phyloP scores from a whole-genome alignment of 192 early-diverging fungal species.

The Endogone sp. region DNA sequence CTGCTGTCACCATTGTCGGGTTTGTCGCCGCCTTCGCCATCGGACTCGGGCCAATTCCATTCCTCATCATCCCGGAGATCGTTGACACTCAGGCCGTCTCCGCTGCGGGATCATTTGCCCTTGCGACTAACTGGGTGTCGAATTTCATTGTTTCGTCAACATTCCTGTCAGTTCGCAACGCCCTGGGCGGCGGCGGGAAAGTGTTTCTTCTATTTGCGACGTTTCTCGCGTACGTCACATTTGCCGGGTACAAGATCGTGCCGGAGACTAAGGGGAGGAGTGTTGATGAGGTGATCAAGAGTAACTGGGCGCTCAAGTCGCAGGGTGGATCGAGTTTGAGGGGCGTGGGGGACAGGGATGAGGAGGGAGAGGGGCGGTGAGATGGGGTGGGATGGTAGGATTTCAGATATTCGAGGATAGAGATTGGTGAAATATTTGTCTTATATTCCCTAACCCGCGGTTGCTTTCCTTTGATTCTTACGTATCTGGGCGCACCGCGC shows the following conservation, averaged over 20 bases:
- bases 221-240: slow-evolving; percentile 25
- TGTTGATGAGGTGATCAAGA: slow-evolving; percentile 45
- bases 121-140: slow-evolving; percentile 60
- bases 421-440: no score
- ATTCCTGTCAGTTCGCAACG: slow-evolving; percentile 52
- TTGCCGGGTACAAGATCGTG: slow-evolving; percentile 44
- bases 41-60: slow-evolving; percentile 84
- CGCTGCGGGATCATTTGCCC: slow-evolving; percentile 58
- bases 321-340: no score
- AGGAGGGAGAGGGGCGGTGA: no score
- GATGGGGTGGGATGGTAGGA: no score
- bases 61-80: slow-evolving; percentile 68
- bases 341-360: no score
- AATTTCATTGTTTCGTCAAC: slow-evolving; percentile 63
- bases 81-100: slow-evolving; percentile 66
- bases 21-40: slow-evolving; percentile 78
- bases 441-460: no score
- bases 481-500: no score
- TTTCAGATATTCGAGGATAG: no score
- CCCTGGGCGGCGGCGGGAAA: slow-evolving; percentile 45
- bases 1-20: slow-evolving; percentile 61
- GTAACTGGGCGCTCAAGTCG: slow-evolving; percentile 18
- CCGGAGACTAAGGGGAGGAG: slow-evolving; percentile 70
- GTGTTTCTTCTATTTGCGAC: slow-evolving; percentile 64
- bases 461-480: no score